Conservation (phyloP, 176 grass and related monocot species). For the Carex cristatella region DNA sequence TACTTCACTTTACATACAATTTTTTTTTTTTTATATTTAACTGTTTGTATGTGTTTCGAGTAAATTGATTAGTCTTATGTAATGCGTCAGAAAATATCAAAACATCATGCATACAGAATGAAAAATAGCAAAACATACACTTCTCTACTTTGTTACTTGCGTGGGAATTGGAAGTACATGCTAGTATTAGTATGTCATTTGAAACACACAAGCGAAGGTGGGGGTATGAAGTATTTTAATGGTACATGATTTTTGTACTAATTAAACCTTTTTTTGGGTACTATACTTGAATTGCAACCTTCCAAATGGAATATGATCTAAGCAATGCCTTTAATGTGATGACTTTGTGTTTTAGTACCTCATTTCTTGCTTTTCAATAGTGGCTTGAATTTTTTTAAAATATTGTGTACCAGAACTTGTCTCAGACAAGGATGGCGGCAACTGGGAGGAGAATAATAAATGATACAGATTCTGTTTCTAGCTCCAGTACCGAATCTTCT, state of each 20-base stretch:
- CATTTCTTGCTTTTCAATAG: background rate
- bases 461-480: constrained; percentile 45
- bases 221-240: background rate
- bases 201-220: background rate
- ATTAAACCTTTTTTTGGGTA: background rate
- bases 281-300: background rate
- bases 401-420: constrained; percentile 53
- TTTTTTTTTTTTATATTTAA: background rate
- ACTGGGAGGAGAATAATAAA: constrained; percentile 59
- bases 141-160: background rate
- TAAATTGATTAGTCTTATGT: background rate
- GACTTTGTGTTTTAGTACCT: background rate
- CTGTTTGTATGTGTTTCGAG: background rate
- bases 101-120: background rate
- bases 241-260: background rate
- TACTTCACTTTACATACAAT: background rate
- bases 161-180: background rate
- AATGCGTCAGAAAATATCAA: background rate
- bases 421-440: constrained; percentile 64
- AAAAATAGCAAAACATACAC: background rate
- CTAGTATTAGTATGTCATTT: background rate
- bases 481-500: constrained; percentile 44
- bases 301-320: background rate
- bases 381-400: background rate
- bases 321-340: background rate